Evolutionary conservation across 495 filamentous ascomycete genomes (phyloP), one percentile per base, ranked within the genome.

Genomic region (Trichoderma erinaceum): DNA sequence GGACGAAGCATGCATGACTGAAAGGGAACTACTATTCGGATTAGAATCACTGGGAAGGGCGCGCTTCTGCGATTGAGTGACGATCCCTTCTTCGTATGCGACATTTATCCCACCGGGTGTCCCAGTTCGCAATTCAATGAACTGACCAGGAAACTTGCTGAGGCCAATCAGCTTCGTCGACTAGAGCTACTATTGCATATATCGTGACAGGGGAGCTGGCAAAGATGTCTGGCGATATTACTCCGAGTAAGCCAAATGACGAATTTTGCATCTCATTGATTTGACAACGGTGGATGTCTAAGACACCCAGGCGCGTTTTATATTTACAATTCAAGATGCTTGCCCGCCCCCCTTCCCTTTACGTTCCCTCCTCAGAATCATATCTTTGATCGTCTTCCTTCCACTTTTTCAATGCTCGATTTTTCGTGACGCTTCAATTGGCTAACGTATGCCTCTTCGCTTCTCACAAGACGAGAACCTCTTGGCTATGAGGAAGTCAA

Each of bases 191-290:
- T 10, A 38, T 38, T 5, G 35, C 27, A 29, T n/a, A 61, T 7
- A 25, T 13, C 25, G 56, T n/a, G 56, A 61, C 56, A 61, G 16
- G 56, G 56, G 23, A 32, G 56, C 27, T 61, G 56, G 56, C 56
- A 29, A 32, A 61, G n/a, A 61, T 61, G 56, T 61, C 56, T 61
- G 56, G 27, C 27, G 56, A 61, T 61, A 61, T 61, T 32, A 61
- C 56, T 61, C 56, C 27, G 56, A 61, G 56, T 61, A 61, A 61
- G 56, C 56, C 23, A 11, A 18, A 61, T 61, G 56, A 29, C 27
- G 56, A 32, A 4, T 32, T 13, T 13, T 61, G 13, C 27, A 21
- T 61, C 27, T 61, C 56, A 61, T 23, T 32, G 27, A 3, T 23
- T 52, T 52, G 18, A 52, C 10, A 46, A 12, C 43, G 43, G 43